phyloP scores from a whole-genome alignment of 352 stramenopile genomes.

The Phytophthora litchii region DNA sequence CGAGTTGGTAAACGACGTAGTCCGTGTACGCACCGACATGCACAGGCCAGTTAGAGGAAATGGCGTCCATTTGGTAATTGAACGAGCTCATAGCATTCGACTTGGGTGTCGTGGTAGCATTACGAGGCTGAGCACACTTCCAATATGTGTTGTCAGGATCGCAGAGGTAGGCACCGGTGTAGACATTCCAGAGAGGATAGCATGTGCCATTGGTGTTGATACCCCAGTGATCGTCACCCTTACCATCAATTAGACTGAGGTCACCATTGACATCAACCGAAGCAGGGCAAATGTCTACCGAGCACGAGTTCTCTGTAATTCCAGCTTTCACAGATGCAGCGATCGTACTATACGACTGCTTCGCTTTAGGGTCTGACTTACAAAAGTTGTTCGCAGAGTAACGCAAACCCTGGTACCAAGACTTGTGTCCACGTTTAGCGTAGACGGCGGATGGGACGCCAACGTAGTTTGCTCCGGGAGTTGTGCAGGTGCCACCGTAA shows the following conservation, averaged over 20 bases:
- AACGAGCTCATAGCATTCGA: constrained; percentile 47
- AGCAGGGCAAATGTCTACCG: constrained; percentile 39
- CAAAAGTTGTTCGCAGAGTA: constrained; percentile 68
- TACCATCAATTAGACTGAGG: constrained; percentile 47
- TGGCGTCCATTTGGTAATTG: constrained; percentile 42
- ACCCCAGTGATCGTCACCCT: constrained; percentile 20
- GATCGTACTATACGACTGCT: constrained; percentile 48
- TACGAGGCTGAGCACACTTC: constrained; percentile 51
- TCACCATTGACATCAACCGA: constrained; percentile 53
- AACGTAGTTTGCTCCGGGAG: constrained; percentile 43
- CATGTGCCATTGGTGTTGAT: constrained; percentile 39
- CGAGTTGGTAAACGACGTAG: constrained; percentile 38
- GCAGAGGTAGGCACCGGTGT: constrained; percentile 52
- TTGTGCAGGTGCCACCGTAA: constrained; percentile 47
- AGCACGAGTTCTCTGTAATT: constrained; percentile 53
- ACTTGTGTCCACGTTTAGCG: constrained; percentile 45
- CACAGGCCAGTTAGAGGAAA: constrained; percentile 77
- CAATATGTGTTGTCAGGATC: constrained; percentile 50
- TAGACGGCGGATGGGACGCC: constrained; percentile 52
- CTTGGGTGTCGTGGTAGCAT: constrained; percentile 29
- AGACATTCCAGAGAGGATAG: constrained; percentile 51
- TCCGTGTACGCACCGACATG: constrained; percentile 64
- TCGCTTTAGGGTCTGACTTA: constrained; percentile 18
- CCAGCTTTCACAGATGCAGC: constrained; percentile 43
- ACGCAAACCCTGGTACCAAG: constrained; percentile 63